Percentiles rank a stretch among this genome's conserved stretches.
Conservation (phyloP, 2,329 filamentous ascomycete genomes). For the Mycosphaerella sp. region DNA sequence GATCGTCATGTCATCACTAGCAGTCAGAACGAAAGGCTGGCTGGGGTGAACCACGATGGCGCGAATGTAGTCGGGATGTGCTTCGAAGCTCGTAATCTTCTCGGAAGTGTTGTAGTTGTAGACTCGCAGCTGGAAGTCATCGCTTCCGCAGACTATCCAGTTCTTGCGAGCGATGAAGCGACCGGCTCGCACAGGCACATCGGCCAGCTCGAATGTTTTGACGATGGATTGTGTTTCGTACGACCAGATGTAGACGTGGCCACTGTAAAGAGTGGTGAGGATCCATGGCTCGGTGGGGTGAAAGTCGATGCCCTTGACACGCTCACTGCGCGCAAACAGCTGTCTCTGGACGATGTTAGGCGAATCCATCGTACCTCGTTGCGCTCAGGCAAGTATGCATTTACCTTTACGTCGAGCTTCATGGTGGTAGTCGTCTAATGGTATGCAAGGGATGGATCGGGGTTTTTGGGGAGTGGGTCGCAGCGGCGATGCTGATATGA, state of each 20-base stretch:
- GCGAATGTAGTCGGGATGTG: slow-evolving; percentile 96
- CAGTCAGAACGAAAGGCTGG: slow-evolving; percentile 91
- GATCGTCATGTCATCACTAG: slow-evolving; percentile 97
- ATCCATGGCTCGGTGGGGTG: slow-evolving; percentile 95
- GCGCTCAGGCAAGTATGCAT: slow-evolving; percentile 25
- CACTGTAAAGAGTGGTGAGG: slow-evolving; percentile 92
- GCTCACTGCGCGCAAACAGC: slow-evolving; percentile 82
- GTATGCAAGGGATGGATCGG: slow-evolving; percentile 2
- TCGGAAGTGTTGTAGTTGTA: slow-evolving; percentile 99
- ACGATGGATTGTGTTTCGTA: slow-evolving; percentile 95
- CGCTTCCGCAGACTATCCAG: slow-evolving; percentile 69
- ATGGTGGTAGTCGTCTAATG: slow-evolving; percentile 36
- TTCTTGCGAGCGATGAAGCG: slow-evolving; percentile 98
- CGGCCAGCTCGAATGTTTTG: slow-evolving; percentile 98
- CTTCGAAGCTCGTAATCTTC: slow-evolving; percentile 95
- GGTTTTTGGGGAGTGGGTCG: neutral
- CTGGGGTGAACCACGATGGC: slow-evolving; percentile 93
- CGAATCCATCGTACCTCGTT: slow-evolving; percentile 25
- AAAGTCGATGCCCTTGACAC: slow-evolving; percentile 96
- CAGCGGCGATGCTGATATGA: neutral
- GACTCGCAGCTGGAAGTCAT: slow-evolving; percentile 82
- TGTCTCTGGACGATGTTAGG: slow-evolving; percentile 55
- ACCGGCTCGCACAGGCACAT: slow-evolving; percentile 94
- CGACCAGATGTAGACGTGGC: slow-evolving; percentile 99
- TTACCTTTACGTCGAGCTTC: slow-evolving; percentile 54